A percentile compares a stretch with the other conserved stretches of the same genome.
Conservation (phyloP, 177 flowering plant species). For the Telopea speciosissima region DNA sequence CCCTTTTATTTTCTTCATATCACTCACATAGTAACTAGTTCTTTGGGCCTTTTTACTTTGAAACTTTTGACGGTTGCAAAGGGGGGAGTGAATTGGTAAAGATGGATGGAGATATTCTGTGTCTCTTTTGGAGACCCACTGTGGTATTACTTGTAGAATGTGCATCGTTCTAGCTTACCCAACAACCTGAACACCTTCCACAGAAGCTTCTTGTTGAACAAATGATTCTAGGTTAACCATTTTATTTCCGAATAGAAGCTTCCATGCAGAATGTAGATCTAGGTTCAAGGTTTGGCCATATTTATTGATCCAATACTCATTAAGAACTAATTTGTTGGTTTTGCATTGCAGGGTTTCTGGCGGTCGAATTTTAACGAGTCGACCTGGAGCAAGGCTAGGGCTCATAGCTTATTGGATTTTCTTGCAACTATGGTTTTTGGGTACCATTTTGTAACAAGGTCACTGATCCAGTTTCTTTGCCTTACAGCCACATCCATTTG, state of each 20-base stretch:
- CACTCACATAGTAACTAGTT: no score
- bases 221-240: neutral
- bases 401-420: slow-evolving; percentile 70
- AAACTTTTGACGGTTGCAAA: no score
- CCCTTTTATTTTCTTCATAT: no score
- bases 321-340: neutral
- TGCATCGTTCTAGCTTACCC: no score
- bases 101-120: no score
- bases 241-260: neutral
- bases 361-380: slow-evolving; percentile 74
- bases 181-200: no score
- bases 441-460: slow-evolving; percentile 56
- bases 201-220: no score
- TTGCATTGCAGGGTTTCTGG: slow-evolving; percentile 70
- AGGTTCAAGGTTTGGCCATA: neutral
- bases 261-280: neutral
- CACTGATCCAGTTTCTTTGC: slow-evolving; percentile 1
- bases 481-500: slow-evolving; percentile 5
- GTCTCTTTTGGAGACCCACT: no score
- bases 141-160: no score
- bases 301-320: neutral
- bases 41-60: no score
- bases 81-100: no score
- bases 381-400: slow-evolving; percentile 85
- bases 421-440: slow-evolving; percentile 79